Base-by-base conservation (phyloP, 2,329 filamentous ascomycete species). In the Colletotrichum orchidophilum region DNA sequence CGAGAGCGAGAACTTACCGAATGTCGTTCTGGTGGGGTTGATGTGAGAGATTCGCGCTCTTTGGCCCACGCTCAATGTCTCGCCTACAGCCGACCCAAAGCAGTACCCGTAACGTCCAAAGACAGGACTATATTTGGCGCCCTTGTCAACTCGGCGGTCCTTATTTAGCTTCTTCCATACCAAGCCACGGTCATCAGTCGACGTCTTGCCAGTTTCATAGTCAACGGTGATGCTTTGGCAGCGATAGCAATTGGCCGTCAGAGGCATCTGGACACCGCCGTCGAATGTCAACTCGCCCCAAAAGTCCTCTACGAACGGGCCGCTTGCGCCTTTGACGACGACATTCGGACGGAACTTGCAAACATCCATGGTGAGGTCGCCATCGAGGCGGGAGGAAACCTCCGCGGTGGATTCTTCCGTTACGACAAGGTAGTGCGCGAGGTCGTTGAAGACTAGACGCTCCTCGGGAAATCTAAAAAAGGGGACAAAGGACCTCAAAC, bases 401-500 rank as follows among this genome's bases (percentile, higher is more conserved):
- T 93, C 86, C n/a, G 85, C 81, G n/a, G 95, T 86, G 1, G 93
- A 96, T 2, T 89, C 87, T 71, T 91, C 86, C 0, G 91, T 93
- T 6, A 92, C 86, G 27, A 97, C 81, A 15, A 97, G 87, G 78
- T 93, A 93, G 1, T 94, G 92, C 1, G 93, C 93, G 73, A 89
- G 88, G 79, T 96, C 94, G 46, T 90, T 88, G 80, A 96, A 96
- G 2, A 88, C 89, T 55, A 96, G 85, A 76, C 84, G 87, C 49
- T 85, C 83, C 49, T 15, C 46, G 7, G 60, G 33, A 46, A 58
- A 42, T 35, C 73, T 58, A 52, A 85, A 61, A 62, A 78, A 82
- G 53, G 75, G 79, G 29, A 77, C 74, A 39, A 83, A 77, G 6
- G 79, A 81, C 11, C 75, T 76, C 24, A 78, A 29, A 8, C 53